Evolutionary conservation across 192 early-diverging fungal species (phyloP).

Genomic region (Rhizoclosmatium sp.): DNA sequence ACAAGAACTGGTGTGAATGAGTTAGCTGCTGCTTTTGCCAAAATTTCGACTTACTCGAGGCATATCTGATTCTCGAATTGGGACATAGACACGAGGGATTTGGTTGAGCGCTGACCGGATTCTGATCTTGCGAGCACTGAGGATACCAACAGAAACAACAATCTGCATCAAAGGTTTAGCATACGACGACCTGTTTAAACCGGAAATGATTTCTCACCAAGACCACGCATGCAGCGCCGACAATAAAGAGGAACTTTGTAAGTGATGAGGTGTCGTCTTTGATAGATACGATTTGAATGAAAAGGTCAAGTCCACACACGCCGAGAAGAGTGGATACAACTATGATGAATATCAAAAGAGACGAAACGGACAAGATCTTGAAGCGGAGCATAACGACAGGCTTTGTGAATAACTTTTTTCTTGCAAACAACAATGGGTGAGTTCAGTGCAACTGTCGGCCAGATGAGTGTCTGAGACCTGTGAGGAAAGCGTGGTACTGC

Average conservation of each 20-base stretch:
- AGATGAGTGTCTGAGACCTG: too few relatives aligned
- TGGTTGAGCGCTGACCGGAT: neutral
- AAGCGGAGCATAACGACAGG: neutral
- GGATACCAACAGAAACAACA: constrained; percentile 19
- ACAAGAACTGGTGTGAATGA: neutral
- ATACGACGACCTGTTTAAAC: too few relatives aligned
- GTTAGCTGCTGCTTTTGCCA: neutral
- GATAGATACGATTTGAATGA: constrained; percentile 28
- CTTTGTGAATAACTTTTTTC: too few relatives aligned
- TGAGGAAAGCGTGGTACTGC: too few relatives aligned
- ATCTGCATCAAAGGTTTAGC: neutral
- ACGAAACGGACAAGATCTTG: constrained; percentile 28
- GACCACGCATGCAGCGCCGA: neutral
- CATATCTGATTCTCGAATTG: constrained; percentile 10
- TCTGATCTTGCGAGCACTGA: constrained; percentile 17
- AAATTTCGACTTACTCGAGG: constrained; percentile 6
- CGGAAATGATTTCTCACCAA: neutral
- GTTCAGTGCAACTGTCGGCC: too few relatives aligned
- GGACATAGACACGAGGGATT: constrained; percentile 8
- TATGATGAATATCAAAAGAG: constrained; percentile 11
- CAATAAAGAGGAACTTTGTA: constrained; percentile 23
- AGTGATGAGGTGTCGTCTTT: neutral
- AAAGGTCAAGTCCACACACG: constrained; percentile 33
- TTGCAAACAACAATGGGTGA: too few relatives aligned
- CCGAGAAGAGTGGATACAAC: constrained; percentile 12